Evolutionary conservation across 75 land plant species (phyloP).

Genomic region (Gnetum montanum): DNA sequence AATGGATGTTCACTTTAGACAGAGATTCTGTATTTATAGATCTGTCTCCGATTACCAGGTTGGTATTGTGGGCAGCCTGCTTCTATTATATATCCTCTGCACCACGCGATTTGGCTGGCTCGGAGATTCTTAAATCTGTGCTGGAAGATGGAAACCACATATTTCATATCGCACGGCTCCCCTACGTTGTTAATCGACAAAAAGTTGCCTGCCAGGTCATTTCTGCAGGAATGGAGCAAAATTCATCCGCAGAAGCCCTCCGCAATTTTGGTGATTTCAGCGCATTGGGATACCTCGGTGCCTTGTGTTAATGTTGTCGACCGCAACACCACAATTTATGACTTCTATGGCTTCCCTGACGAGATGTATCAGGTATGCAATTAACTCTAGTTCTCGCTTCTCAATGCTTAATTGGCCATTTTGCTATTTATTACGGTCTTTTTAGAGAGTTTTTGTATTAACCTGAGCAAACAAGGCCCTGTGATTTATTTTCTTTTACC

Average conservation of each 20-base stretch:
- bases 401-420: background rate
- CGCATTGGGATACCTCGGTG: slow-evolving; percentile 70
- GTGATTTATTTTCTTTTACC: too few relatives aligned
- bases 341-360: slow-evolving; percentile 69
- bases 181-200: slow-evolving; percentile 64
- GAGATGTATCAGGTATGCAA: slow-evolving; percentile 60
- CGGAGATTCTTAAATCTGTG: too few relatives aligned
- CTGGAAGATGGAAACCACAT: slow-evolving; percentile 44
- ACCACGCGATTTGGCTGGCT: too few relatives aligned
- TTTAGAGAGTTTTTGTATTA: too few relatives aligned
- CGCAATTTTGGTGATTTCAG: slow-evolving; percentile 69
- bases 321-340: slow-evolving; percentile 47
- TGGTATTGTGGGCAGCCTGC: too few relatives aligned
- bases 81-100: too few relatives aligned
- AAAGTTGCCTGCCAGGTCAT: slow-evolving; percentile 45
- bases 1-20: too few relatives aligned
- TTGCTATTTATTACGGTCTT: background rate
- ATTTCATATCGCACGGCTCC: slow-evolving; percentile 80
- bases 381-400: background rate
- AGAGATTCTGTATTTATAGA: too few relatives aligned
- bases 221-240: slow-evolving; percentile 32
- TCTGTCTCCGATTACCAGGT: too few relatives aligned
- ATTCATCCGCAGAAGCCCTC: slow-evolving; percentile 33
- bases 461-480: too few relatives aligned
- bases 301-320: slow-evolving; percentile 46